Percentiles rank a stretch among this genome's conserved stretches.
Evolutionary conservation across 1,139 yeast species (phyloP).

Genomic region (Lodderomyces metapsilosis): DNA sequence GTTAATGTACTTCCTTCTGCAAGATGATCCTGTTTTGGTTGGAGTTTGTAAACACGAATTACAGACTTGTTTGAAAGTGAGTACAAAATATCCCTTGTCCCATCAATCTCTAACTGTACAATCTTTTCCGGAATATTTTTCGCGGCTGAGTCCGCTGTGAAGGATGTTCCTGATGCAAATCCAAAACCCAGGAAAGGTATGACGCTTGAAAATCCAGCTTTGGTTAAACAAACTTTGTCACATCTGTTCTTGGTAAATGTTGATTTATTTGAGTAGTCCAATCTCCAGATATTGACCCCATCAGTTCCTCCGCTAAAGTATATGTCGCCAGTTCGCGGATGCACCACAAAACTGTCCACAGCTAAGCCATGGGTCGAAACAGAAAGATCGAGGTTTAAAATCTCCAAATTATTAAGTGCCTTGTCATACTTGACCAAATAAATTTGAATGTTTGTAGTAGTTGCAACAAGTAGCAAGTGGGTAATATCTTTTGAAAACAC

Average conservation of each 20-base stretch:
- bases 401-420: slow-evolving; percentile 54
- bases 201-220: slow-evolving; percentile 60
- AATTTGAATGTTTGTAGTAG: slow-evolving; percentile 76
- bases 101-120: slow-evolving; percentile 68
- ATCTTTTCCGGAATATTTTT: slow-evolving; percentile 51
- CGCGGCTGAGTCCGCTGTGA: slow-evolving; percentile 5
- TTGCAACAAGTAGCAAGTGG: slow-evolving; percentile 71
- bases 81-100: slow-evolving; percentile 73
- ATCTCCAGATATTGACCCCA: slow-evolving; percentile 82
- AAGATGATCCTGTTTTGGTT: slow-evolving; percentile 35
- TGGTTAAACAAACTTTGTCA: slow-evolving; percentile 75
- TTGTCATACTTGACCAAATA: slow-evolving; percentile 65
- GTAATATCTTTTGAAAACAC: slow-evolving; percentile 79
- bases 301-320: slow-evolving; percentile 79
- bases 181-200: slow-evolving; percentile 53
- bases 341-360: slow-evolving; percentile 60
- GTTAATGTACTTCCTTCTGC: slow-evolving; percentile 40
- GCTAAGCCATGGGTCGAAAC: slow-evolving; percentile 79
- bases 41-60: slow-evolving; percentile 74
- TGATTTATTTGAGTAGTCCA: slow-evolving; percentile 80
- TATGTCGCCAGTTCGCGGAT: slow-evolving; percentile 70
- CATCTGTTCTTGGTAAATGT: slow-evolving; percentile 88
- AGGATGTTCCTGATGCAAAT: slow-evolving; percentile 13
- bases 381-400: slow-evolving; percentile 80
- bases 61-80: slow-evolving; percentile 80